Evolutionary conservation across 108 stramenopile species (phyloP).

Genomic region (Nitzschia sp.): DNA sequence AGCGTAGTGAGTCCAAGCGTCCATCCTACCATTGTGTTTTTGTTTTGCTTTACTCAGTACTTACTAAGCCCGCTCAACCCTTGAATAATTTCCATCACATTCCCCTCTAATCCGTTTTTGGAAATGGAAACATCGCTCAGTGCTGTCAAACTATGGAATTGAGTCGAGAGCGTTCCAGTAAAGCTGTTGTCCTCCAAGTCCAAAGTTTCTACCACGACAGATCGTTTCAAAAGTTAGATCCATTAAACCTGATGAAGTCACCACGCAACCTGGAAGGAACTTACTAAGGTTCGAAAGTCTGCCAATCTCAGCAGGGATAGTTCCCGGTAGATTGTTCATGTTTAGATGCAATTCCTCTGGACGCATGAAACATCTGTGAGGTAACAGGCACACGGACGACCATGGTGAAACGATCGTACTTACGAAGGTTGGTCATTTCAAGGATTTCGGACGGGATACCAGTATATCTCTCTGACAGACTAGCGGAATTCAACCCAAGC

Average conservation of each 20-base stretch:
- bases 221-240: no score
- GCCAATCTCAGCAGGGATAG: background rate
- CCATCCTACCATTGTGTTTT: no score
- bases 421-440: slow-evolving; percentile 16
- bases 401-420: no score
- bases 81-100: background rate
- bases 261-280: background rate
- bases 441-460: background rate
- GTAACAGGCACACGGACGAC: no score
- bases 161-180: background rate
- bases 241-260: no score
- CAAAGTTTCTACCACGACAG: background rate
- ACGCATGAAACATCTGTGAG: no score
- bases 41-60: no score
- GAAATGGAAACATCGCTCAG: background rate
- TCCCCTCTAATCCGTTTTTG: background rate
- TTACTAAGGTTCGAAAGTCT: background rate
- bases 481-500: background rate
- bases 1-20: no score
- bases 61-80: background rate
- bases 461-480: background rate
- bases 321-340: background rate
- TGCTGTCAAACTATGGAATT: background rate
- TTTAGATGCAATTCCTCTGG: background rate
- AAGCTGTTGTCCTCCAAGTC: background rate